Percentiles rank a stretch among this genome's conserved stretches.
Conservation (phyloP, 2,329 filamentous ascomycete species). For the Phaeophleospora eucalypticola region DNA sequence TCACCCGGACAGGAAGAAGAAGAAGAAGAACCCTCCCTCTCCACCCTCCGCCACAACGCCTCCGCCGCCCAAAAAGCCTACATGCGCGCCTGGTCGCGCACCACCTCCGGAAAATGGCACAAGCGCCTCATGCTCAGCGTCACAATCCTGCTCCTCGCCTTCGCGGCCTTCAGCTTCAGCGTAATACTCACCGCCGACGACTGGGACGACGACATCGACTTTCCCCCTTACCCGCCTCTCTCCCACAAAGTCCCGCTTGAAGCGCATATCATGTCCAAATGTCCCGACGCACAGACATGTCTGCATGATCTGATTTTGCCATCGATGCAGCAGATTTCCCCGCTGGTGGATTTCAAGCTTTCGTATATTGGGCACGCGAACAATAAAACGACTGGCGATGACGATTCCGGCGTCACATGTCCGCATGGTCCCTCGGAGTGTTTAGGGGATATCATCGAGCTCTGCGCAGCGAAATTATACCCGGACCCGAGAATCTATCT, state of each 20-base stretch:
- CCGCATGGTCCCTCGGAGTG: constrained; percentile 87
- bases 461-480: constrained; percentile 81
- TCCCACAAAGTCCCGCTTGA: constrained; percentile 73
- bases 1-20: background rate
- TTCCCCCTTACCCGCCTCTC: no score
- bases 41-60: constrained; percentile 28
- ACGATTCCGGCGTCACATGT: constrained; percentile 80
- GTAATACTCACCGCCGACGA: constrained; percentile 23
- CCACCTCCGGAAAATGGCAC: constrained; percentile 30
- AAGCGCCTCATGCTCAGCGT: constrained; percentile 30
- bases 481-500: constrained; percentile 78
- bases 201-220: constrained; percentile 25
- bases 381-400: constrained; percentile 53
- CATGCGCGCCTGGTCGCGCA: constrained; percentile 30
- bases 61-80: constrained; percentile 32
- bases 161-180: constrained; percentile 25
- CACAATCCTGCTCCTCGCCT: constrained; percentile 26
- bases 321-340: constrained; percentile 72
- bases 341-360: constrained; percentile 86
- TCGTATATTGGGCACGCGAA: constrained; percentile 71
- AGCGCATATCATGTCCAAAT: constrained; percentile 92
- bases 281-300: constrained; percentile 83
- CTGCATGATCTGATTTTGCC: constrained; percentile 77
- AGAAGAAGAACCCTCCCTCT: constrained; percentile 24
- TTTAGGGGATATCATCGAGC: constrained; percentile 88